These are phyloP conservation scores for Geosmithia flava DNA, from an alignment of 2,329 filamentous ascomycete species.

Conservation along the genomic window DNA sequence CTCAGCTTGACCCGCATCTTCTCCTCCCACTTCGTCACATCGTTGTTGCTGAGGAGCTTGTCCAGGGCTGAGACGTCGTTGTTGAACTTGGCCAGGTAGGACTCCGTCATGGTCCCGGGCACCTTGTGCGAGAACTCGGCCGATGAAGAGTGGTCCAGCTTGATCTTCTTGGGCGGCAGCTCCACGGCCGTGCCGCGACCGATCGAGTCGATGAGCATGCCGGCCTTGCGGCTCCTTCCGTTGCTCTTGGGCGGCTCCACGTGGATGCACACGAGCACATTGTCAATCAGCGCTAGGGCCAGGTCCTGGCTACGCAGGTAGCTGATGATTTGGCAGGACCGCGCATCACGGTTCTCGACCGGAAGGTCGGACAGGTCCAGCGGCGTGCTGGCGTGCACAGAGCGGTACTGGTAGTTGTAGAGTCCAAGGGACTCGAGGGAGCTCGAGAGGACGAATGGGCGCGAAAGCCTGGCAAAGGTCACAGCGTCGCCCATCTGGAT, in stretches of 20 bases:
- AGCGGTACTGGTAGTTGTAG: constrained; percentile 58
- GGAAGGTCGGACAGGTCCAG: constrained; percentile 29
- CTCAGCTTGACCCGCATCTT: constrained; percentile 36
- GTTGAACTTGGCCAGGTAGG: constrained; percentile 32
- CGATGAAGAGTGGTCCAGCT: constrained; percentile 15
- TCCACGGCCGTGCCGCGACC: constrained; percentile 44
- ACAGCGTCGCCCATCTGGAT: constrained; percentile 37
- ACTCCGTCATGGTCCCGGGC: constrained; percentile 37
- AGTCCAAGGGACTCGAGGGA: constrained; percentile 43
- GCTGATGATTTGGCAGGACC: constrained; percentile 33
- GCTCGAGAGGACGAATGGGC: constrained; percentile 52
- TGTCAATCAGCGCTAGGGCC: constrained; percentile 51
- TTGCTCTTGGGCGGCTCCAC: constrained; percentile 47
- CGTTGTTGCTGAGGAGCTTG: constrained; percentile 28
- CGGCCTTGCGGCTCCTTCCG: constrained; percentile 44
- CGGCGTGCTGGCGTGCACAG: constrained; percentile 37
- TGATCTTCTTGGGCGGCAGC: constrained; percentile 18
- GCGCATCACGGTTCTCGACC: constrained; percentile 19
- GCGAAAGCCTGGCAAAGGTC: constrained; percentile 56
- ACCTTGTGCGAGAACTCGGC: constrained; percentile 21
- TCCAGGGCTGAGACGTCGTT: constrained; percentile 34
- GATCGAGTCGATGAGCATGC: constrained; percentile 61
- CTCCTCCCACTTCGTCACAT: constrained; percentile 36
- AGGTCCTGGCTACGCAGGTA: constrained; percentile 57
- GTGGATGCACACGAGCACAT: constrained; percentile 55